A percentile compares a stretch with the other conserved stretches of the same genome.
These are phyloP conservation scores for Neolentinus lepideus DNA, from an alignment of 1,284 basidiomycete species.

Conservation along the genomic window DNA sequence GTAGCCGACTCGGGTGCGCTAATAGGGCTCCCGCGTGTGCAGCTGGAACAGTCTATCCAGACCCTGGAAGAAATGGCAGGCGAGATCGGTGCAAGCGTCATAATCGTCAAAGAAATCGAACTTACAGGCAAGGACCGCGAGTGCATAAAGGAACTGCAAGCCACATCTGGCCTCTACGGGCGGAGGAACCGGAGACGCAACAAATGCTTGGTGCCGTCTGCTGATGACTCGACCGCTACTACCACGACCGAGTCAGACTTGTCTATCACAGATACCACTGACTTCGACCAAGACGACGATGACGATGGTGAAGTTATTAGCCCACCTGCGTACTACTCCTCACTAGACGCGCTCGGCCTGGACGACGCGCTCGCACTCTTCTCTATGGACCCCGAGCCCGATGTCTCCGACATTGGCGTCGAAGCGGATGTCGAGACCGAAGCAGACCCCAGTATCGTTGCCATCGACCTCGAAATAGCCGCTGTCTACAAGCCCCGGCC, in stretches of 20 bases:
- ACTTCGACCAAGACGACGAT: constrained; percentile 27
- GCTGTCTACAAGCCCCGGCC: constrained; percentile 69
- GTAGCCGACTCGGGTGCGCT: constrained; percentile 83
- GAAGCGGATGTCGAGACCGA: constrained; percentile 11
- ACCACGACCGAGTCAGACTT: constrained; percentile 33
- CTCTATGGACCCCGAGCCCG: constrained; percentile 40
- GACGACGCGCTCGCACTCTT: constrained; percentile 32
- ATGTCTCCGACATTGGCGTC: constrained; percentile 20
- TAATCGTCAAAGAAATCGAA: constrained; percentile 82
- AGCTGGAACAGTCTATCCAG: constrained; percentile 75
- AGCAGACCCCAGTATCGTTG: constrained; percentile 20
- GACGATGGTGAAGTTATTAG: constrained; percentile 9
- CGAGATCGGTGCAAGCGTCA: constrained; percentile 85
- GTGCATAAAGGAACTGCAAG: constrained; percentile 11
- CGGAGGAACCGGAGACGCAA: constrained; percentile 19
- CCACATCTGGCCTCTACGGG: constrained; percentile 8
- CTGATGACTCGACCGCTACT: constrained; percentile 17
- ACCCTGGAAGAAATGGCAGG: constrained; percentile 90
- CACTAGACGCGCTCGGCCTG: constrained; percentile 18
- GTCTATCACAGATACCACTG: constrained; percentile 18
- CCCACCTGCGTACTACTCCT: constrained; percentile 6
- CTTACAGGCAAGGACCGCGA: constrained; percentile 36
- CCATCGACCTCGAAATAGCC: constrained; percentile 56
- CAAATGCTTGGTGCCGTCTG: neutral
- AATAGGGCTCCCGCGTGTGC: constrained; percentile 66